Conservation (phyloP, 495 filamentous ascomycete species). For the Corynascus novoguineensis region DNA sequence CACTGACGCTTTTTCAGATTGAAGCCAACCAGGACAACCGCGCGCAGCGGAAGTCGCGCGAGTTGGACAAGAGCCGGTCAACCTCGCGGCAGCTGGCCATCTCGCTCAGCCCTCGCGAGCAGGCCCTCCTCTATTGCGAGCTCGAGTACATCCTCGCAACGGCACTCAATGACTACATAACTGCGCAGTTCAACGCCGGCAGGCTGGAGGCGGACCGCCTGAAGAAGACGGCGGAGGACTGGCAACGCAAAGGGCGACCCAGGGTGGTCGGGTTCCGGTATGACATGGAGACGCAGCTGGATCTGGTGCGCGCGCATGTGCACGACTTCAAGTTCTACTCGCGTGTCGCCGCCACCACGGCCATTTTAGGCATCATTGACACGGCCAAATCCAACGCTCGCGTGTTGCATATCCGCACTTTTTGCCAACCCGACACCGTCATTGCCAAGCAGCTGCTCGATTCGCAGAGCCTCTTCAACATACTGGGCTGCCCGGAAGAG, state of each 20-base stretch:
- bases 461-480: slow-evolving; percentile 32
- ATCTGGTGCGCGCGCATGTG: slow-evolving; percentile 35
- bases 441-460: slow-evolving; percentile 44
- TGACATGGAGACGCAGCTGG: slow-evolving; percentile 46
- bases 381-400: slow-evolving; percentile 39
- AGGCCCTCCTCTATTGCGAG: slow-evolving; percentile 44
- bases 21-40: slow-evolving; percentile 25
- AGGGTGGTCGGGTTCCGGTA: slow-evolving; percentile 43
- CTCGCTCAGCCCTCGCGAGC: slow-evolving; percentile 41
- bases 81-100: slow-evolving; percentile 26
- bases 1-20: slow-evolving; percentile 17
- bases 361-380: slow-evolving; percentile 33
- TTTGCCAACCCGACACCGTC: slow-evolving; percentile 45
- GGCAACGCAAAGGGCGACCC: slow-evolving; percentile 40
- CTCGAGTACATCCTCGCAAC: slow-evolving; percentile 36
- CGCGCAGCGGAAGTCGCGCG: slow-evolving; percentile 24
- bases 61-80: slow-evolving; percentile 16
- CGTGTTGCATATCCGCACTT: slow-evolving; percentile 37
- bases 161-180: slow-evolving; percentile 37
- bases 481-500: slow-evolving; percentile 30
- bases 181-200: slow-evolving; percentile 33
- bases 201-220: slow-evolving; percentile 33
- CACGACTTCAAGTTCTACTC: slow-evolving; percentile 43
- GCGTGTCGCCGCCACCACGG: slow-evolving; percentile 18
- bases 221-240: slow-evolving; percentile 34